Evolutionary conservation across 352 stramenopile genomes (phyloP).

Genomic region (Sclerospora graminicola): DNA sequence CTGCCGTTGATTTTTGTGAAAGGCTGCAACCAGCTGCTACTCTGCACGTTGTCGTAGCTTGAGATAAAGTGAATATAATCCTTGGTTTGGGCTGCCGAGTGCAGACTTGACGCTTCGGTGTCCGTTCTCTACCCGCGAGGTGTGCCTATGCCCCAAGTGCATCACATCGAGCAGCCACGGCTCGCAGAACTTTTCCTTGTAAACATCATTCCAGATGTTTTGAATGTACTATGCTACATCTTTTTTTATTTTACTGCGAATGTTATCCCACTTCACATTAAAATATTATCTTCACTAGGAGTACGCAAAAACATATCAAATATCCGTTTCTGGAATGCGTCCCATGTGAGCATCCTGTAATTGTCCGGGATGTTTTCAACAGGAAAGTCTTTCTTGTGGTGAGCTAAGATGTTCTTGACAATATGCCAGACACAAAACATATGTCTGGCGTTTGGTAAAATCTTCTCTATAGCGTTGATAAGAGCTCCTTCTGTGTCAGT

Average conservation of each 20-base stretch:
- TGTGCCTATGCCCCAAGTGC: too few species aligned
- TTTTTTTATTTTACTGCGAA: neutral
- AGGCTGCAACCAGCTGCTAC: too few species aligned
- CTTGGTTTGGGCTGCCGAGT: too few species aligned
- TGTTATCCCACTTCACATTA: neutral
- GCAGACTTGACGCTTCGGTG: too few species aligned
- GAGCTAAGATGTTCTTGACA: neutral
- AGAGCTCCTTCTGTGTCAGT: neutral
- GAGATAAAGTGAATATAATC: too few species aligned
- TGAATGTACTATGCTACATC: neutral
- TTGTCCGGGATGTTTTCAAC: too few species aligned
- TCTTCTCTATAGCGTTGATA: neutral
- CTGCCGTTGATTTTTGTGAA: too few species aligned
- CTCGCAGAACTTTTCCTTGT: neutral
- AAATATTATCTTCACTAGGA: neutral
- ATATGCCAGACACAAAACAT: neutral
- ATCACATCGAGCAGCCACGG: too few species aligned
- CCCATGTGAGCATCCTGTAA: neutral
- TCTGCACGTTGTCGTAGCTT: too few species aligned
- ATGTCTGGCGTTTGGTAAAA: neutral
- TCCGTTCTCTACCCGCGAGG: too few species aligned
- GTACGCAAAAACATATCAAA: neutral
- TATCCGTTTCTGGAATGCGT: neutral
- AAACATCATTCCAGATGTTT: neutral
- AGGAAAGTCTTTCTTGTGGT: neutral